Conservation (phyloP, 495 filamentous ascomycete genomes). For the Ramalina peruviana region DNA sequence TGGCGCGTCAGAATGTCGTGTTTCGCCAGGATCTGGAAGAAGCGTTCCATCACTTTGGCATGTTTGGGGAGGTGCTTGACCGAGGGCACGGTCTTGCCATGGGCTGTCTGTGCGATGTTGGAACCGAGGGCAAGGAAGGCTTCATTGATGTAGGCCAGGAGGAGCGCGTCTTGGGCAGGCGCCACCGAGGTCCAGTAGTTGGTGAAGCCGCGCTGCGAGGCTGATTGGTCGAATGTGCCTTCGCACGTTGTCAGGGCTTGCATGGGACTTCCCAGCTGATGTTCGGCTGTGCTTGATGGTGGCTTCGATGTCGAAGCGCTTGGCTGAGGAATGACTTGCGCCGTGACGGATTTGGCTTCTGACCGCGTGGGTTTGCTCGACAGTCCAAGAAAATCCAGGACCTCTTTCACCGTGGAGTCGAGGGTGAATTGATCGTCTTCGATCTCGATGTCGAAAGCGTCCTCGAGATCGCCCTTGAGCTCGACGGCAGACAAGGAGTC, state of each 20-base stretch:
- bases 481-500: constrained; percentile 15
- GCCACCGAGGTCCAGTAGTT: constrained; percentile 22
- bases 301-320: background rate
- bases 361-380: background rate
- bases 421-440: constrained; percentile 8
- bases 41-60: constrained; percentile 17
- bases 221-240: background rate
- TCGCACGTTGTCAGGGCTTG: constrained; percentile 2
- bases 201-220: constrained; percentile 4
- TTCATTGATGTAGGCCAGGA: constrained; percentile 25
- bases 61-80: constrained; percentile 18
- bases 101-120: constrained; percentile 12
- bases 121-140: constrained; percentile 23
- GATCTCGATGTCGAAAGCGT: constrained; percentile 10
- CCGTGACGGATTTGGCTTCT: too few relatives aligned
- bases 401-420: constrained; percentile 4
- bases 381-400: constrained; percentile 6
- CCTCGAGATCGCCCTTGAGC: constrained; percentile 11
- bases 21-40: constrained; percentile 23
- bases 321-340: too few relatives aligned
- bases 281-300: background rate
- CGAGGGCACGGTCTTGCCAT: constrained; percentile 16
- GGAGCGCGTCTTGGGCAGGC: constrained; percentile 18
- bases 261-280: constrained; percentile 4
- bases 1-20: constrained; percentile 4